Conservation (phyloP, 1,284 basidiomycete genomes). For the Tilletia indica region DNA sequence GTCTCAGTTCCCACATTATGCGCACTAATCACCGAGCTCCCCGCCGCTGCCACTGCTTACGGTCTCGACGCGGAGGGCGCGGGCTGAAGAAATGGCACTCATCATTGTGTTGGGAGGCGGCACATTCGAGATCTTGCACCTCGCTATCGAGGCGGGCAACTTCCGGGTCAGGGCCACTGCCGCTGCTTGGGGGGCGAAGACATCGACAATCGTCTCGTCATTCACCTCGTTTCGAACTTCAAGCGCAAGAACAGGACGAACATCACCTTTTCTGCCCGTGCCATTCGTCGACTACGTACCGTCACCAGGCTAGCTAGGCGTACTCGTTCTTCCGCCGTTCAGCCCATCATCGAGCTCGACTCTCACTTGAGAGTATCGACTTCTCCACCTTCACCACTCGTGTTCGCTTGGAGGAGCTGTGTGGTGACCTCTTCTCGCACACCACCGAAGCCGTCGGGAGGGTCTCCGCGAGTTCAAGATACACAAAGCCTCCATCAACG, state of each 20-base stretch:
- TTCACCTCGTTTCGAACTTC: constrained; percentile 56
- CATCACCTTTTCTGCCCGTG: constrained; percentile 79
- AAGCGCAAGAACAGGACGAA: constrained; percentile 67
- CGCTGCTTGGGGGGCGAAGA: constrained; percentile 99
- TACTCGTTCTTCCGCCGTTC: constrained; percentile 91
- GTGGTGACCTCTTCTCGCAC: constrained; percentile 92
- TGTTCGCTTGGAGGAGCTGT: constrained; percentile 97
- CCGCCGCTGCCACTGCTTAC: constrained; percentile 76
- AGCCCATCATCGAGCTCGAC: constrained; percentile 96
- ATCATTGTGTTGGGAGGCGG: constrained; percentile 98
- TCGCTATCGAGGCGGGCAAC: constrained; percentile 93
- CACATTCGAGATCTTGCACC: constrained; percentile 95
- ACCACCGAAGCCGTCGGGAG: constrained; percentile 98
- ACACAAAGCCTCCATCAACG: no score
- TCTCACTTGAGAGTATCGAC: constrained; percentile 97
- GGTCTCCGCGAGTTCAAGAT: no score
- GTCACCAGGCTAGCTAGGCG: constrained; percentile 90
- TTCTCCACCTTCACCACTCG: constrained; percentile 98
- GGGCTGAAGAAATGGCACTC: constrained; percentile 89
- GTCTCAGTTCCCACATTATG: constrained; percentile 88
- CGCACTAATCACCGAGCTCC: constrained; percentile 99
- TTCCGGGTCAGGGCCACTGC: no score
- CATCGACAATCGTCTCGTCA: constrained; percentile 78
- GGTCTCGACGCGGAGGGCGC: constrained; percentile 73
- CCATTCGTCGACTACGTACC: constrained; percentile 92